Conservation (phyloP, 805 yeast genomes). For the Cyberlindnera nakhonratchasimensis region DNA sequence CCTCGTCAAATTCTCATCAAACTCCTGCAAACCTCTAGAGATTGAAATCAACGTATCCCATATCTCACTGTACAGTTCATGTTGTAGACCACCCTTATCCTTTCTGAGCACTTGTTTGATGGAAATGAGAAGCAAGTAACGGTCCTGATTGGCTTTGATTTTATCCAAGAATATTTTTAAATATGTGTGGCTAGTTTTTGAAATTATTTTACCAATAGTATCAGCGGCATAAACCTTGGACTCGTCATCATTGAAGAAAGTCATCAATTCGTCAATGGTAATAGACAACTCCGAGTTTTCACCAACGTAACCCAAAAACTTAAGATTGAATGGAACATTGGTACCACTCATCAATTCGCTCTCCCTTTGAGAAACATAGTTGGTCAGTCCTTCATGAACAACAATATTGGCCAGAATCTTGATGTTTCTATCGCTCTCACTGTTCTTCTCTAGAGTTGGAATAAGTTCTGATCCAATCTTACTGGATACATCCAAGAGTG, state of each 20-base stretch:
- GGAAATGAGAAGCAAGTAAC: constrained; percentile 30
- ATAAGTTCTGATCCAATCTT: constrained; percentile 27
- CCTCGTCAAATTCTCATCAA: constrained; percentile 25
- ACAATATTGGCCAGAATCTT: constrained; percentile 26
- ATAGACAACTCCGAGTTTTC: constrained; percentile 32
- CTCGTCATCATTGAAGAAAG: constrained; percentile 34
- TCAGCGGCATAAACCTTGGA: constrained; percentile 47
- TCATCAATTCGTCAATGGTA: constrained; percentile 36
- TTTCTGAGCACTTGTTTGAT: constrained; percentile 30
- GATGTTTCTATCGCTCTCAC: constrained; percentile 21
- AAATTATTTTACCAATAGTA: constrained; percentile 48
- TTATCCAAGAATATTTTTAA: constrained; percentile 37
- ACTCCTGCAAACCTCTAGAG: constrained; percentile 8
- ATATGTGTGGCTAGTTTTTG: constrained; percentile 36
- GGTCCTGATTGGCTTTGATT: constrained; percentile 25
- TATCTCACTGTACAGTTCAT: constrained; percentile 26
- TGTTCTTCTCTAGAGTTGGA: constrained; percentile 22
- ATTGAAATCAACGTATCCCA: constrained; percentile 27
- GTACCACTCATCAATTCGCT: constrained; percentile 16
- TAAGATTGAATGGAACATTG: constrained; percentile 34
- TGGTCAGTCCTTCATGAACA: constrained; percentile 23
- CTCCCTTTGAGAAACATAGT: constrained; percentile 23
- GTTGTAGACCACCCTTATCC: constrained; percentile 18
- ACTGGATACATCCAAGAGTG: constrained; percentile 24
- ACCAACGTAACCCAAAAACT: constrained; percentile 51